Evolutionary conservation across 2,329 filamentous ascomycete species (phyloP).

Genomic region (Gliomastix tumulicola): DNA sequence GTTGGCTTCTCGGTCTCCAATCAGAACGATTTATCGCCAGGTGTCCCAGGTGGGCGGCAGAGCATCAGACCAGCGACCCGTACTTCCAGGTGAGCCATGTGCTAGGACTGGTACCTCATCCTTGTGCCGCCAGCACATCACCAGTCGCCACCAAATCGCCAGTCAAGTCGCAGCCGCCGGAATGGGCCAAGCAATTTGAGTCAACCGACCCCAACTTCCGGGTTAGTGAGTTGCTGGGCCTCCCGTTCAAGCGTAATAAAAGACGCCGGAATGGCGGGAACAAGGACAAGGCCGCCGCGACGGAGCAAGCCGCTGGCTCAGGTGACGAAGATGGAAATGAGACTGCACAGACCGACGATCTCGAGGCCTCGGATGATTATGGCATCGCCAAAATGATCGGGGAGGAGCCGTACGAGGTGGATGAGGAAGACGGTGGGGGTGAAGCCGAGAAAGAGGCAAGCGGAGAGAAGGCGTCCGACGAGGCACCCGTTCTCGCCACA

Average conservation of each 20-base stretch:
- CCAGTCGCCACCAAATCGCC: no score
- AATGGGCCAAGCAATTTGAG: constrained; percentile 1
- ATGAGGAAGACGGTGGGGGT: constrained; percentile 7
- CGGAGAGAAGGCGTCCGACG: background rate
- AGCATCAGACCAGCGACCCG: constrained; percentile 1
- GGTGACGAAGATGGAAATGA: no score
- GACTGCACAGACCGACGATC: no score
- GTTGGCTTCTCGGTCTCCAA: constrained; percentile 16
- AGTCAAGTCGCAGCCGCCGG: constrained; percentile 8
- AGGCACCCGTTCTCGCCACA: constrained; percentile 12
- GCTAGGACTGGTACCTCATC: constrained; percentile 1
- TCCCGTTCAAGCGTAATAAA: no score
- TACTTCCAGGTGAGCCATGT: constrained; percentile 4
- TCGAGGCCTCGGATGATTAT: background rate
- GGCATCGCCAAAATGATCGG: constrained; percentile 2
- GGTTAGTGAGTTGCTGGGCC: constrained; percentile 4
- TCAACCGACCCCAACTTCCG: constrained; percentile 1
- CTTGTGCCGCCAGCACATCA: no score
- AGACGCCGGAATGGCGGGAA: no score
- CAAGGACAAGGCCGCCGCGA: constrained; percentile 5
- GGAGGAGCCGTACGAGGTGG: constrained; percentile 5
- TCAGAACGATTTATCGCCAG: no score
- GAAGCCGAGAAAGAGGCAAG: background rate
- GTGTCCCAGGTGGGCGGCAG: constrained; percentile 1
- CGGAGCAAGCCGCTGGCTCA: background rate